Base-by-base conservation (phyloP, 208 protist genomes). In the Trypanosoma brucei region DNA sequence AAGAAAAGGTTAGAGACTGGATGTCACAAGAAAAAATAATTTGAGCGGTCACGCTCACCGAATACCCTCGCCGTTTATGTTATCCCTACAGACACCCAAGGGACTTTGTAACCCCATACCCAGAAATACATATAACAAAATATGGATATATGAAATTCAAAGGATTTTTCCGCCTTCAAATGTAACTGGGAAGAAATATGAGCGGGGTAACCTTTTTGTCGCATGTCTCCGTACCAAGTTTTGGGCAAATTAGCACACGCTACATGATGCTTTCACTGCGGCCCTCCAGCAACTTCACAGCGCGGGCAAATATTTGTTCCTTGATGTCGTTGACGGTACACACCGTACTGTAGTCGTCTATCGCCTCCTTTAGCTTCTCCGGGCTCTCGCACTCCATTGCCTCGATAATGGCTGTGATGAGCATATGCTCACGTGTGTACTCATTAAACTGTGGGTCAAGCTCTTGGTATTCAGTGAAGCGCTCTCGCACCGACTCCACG, bases 401-500 rank as follows among this genome's bases (percentile, higher is more conserved):
- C 9, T 86, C 83, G 57, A 93, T 87, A 48, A 95, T 40, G 35
- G 74, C 84, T 4, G 70, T 75, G 31, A 95, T 87, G 46, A 93
- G 71, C 83, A 95, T 93, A 72, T 92, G 78, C 79, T 95, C 86
- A 57, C 86, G 86, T 0, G 86, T 93, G 62, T 85, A 49, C 34
- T 72, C 63, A 67, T 85, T 92, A 72, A 95, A 93, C 78, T 93
- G 89, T 37, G 82, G 85, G 65, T 95, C 89, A 34, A 95, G 69
- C 48, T 86, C 79, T 62, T 95, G 86, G 53, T 88, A 93, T 54
- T 86, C 79, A 13, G 82, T 70, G 61, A 95, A 95, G 55, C 76
- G 84, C 75, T 92, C 84, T 59, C 88, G 59, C 55, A 95, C 69
- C 40, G 62, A 75, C 9, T 70, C 80, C 0, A 85, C 75, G 31